A percentile compares a stretch with the other conserved stretches of the same genome.
These are phyloP conservation scores for Platanthera zijinensis DNA, from an alignment of 106 monocot genomes.

Conservation along the genomic window DNA sequence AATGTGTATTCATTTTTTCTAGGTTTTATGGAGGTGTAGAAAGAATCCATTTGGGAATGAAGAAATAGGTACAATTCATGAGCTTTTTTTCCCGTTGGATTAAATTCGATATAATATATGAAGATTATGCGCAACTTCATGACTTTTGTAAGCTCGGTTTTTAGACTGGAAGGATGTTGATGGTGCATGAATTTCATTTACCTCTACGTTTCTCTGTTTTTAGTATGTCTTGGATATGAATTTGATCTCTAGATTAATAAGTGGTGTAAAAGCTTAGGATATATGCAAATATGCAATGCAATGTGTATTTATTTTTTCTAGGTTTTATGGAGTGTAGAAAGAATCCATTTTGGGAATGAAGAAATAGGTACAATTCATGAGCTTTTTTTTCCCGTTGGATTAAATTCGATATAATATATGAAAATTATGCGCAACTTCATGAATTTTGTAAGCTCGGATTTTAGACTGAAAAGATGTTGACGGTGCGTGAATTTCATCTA, in stretches of 20 bases:
- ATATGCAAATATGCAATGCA: neutral
- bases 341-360: neutral
- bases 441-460: neutral
- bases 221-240: neutral
- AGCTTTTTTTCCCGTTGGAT: neutral
- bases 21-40: neutral
- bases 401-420: neutral
- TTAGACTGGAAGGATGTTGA: neutral
- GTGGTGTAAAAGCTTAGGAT: neutral
- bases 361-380: neutral
- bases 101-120: neutral
- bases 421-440: neutral
- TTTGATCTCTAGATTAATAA: neutral
- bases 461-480: neutral
- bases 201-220: neutral
- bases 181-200: neutral
- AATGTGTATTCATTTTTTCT: neutral
- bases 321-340: neutral
- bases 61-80: neutral
- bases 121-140: neutral
- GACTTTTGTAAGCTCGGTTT: neutral
- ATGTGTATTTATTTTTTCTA: neutral
- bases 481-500: neutral
- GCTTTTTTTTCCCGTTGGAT: neutral
- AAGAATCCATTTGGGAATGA: neutral